These are phyloP conservation scores for Entonaema liquescens DNA, from an alignment of 495 filamentous ascomycete genomes.

Conservation along the genomic window DNA sequence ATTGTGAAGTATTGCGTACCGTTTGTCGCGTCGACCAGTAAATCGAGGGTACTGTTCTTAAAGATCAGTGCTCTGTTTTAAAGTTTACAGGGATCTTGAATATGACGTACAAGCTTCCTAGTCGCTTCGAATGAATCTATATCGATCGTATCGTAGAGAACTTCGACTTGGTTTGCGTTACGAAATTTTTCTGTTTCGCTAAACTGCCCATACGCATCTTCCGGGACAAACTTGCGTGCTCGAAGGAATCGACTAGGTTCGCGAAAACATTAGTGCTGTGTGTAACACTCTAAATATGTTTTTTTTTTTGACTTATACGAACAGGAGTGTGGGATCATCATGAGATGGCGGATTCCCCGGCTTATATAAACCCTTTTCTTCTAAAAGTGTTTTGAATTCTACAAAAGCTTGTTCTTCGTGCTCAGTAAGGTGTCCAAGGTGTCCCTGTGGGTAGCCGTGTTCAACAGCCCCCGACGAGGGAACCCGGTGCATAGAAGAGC, in stretches of 20 bases:
- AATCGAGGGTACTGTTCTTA: slow-evolving; percentile 83
- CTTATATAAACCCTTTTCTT: slow-evolving; percentile 71
- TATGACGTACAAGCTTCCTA: slow-evolving; percentile 70
- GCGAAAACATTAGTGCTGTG: slow-evolving; percentile 22
- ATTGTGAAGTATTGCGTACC: slow-evolving; percentile 40
- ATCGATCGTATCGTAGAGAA: slow-evolving; percentile 80
- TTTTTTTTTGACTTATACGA: slow-evolving; percentile 46
- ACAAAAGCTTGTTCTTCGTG: slow-evolving; percentile 71
- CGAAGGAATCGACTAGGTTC: slow-evolving; percentile 75
- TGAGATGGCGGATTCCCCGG: slow-evolving; percentile 67
- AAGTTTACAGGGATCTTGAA: not conserved
- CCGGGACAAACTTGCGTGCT: slow-evolving; percentile 75
- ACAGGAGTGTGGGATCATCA: slow-evolving; percentile 85
- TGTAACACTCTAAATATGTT: not conserved
- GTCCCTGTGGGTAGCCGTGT: slow-evolving; percentile 68
- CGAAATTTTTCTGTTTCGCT: slow-evolving; percentile 90
- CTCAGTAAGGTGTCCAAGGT: slow-evolving; percentile 75
- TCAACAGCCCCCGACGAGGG: slow-evolving; percentile 49
- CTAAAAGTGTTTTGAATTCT: slow-evolving; percentile 72
- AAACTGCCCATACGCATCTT: slow-evolving; percentile 83
- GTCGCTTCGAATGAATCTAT: slow-evolving; percentile 82
- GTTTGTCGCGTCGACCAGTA: slow-evolving; percentile 83
- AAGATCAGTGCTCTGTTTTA: slow-evolving; percentile 6
- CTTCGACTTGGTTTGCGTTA: slow-evolving; percentile 75
- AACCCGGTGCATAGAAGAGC: slow-evolving; percentile 42